Evolutionary conservation across 352 stramenopile genomes (phyloP).

Genomic region (Pilasporangium apinafurcum): DNA sequence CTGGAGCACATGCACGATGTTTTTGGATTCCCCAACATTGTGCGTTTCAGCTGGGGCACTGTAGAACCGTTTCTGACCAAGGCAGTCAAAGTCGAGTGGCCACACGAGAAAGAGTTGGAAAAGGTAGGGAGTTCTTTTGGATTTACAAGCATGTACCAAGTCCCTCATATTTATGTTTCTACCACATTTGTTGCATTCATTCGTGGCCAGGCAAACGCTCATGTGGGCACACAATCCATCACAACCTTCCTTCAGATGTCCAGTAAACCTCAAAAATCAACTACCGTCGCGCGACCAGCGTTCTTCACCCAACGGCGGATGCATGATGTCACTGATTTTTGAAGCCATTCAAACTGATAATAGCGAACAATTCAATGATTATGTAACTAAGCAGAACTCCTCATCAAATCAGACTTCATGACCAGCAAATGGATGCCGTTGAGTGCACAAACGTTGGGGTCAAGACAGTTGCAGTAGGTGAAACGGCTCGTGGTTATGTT

Average conservation of each 20-base stretch:
- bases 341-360: no score
- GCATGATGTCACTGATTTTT: conserved; percentile 69
- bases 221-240: conserved; percentile 68
- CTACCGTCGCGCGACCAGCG: conserved; percentile 15
- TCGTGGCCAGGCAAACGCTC: conserved; percentile 34
- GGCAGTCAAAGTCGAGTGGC: conserved; percentile 58
- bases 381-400: no score
- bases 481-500: no score
- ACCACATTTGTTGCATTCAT: not conserved
- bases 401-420: no score
- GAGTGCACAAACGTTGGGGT: no score
- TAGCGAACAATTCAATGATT: no score
- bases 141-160: not conserved
- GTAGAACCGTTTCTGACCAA: conserved; percentile 49
- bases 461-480: no score
- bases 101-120: conserved; percentile 58
- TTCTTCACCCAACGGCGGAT: conserved; percentile 55
- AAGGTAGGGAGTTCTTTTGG: conserved; percentile 22
- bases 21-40: conserved; percentile 90
- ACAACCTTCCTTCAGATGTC: conserved; percentile 61
- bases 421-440: no score
- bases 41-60: conserved; percentile 91
- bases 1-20: conserved; percentile 72
- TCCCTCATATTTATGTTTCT: not conserved
- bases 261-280: conserved; percentile 10